Conservation (phyloP, 164 flowering plant genomes). For the Litsea cubeba region DNA sequence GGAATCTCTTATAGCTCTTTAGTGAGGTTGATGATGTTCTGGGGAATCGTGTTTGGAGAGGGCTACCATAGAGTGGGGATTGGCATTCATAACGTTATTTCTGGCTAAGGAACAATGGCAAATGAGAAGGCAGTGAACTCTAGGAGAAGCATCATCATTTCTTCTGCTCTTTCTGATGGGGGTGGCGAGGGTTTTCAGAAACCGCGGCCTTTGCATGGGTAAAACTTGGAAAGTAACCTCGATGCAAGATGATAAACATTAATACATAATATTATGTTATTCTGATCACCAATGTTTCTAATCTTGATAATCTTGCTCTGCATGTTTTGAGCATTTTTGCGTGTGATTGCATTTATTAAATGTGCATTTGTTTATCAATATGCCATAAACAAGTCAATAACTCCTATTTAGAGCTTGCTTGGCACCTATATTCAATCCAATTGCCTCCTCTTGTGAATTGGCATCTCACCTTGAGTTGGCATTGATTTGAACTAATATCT, state of each 20-base stretch:
- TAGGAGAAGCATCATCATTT: slow-evolving; percentile 15
- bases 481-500: too few species aligned
- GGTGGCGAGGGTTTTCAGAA: slow-evolving; percentile 32
- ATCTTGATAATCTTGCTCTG: not conserved
- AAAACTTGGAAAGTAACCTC: slow-evolving; percentile 3
- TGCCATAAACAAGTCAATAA: not conserved
- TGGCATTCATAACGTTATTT: slow-evolving; percentile 38
- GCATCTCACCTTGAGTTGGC: too few species aligned
- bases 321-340: not conserved
- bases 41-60: slow-evolving; percentile 28
- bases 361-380: not conserved
- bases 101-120: slow-evolving; percentile 42
- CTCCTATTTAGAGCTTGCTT: too few species aligned
- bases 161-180: slow-evolving; percentile 27
- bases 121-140: slow-evolving; percentile 32
- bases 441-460: too few species aligned
- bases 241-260: not conserved
- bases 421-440: too few species aligned
- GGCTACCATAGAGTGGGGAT: slow-evolving; percentile 33
- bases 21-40: slow-evolving; percentile 38
- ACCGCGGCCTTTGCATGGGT: slow-evolving; percentile 62
- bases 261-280: too few species aligned
- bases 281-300: not conserved
- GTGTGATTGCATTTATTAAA: not conserved
- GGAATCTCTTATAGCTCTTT: slow-evolving; percentile 11